phyloP scores from a whole-genome alignment of 805 yeast genomes.

The Yarrowia sp. region DNA sequence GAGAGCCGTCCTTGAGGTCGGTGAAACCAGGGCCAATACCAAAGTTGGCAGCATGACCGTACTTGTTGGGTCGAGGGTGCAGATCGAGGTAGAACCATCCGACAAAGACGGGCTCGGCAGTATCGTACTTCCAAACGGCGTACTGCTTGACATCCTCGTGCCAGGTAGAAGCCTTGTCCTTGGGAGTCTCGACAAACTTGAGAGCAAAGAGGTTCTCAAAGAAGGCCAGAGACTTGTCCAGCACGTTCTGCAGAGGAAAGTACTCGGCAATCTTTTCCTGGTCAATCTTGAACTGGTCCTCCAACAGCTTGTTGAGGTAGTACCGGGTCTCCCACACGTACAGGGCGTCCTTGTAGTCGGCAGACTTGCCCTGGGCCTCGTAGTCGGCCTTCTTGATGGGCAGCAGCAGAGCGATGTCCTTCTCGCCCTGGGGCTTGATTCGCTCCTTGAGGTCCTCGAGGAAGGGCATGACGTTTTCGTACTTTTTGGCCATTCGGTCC shows the following conservation, averaged over 20 bases:
- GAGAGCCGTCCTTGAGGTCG: constrained; percentile 47
- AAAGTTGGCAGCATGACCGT: constrained; percentile 86
- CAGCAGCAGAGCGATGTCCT: constrained; percentile 50
- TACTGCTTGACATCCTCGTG: constrained; percentile 73
- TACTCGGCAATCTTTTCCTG: constrained; percentile 68
- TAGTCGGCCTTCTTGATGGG: constrained; percentile 54
- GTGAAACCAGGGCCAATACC: constrained; percentile 63
- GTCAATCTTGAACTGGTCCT: constrained; percentile 68
- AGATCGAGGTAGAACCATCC: constrained; percentile 81
- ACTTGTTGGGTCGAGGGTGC: constrained; percentile 83
- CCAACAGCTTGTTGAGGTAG: constrained; percentile 63
- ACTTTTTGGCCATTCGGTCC: constrained; percentile 74
- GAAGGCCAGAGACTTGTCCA: constrained; percentile 63
- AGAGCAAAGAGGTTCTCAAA: constrained; percentile 68
- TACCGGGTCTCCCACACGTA: constrained; percentile 74
- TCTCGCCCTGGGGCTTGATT: constrained; percentile 55
- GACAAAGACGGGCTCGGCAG: constrained; percentile 46
- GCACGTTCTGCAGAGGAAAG: constrained; percentile 69
- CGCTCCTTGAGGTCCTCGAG: constrained; percentile 58
- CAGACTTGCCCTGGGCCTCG: constrained; percentile 43
- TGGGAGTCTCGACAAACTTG: constrained; percentile 55
- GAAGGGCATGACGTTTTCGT: constrained; percentile 57
- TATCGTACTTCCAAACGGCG: constrained; percentile 59
- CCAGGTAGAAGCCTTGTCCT: constrained; percentile 50
- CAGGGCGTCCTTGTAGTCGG: constrained; percentile 37